These are phyloP conservation scores for Conticribra weissflogii DNA, from an alignment of 108 stramenopile species.

Conservation along the genomic window DNA sequence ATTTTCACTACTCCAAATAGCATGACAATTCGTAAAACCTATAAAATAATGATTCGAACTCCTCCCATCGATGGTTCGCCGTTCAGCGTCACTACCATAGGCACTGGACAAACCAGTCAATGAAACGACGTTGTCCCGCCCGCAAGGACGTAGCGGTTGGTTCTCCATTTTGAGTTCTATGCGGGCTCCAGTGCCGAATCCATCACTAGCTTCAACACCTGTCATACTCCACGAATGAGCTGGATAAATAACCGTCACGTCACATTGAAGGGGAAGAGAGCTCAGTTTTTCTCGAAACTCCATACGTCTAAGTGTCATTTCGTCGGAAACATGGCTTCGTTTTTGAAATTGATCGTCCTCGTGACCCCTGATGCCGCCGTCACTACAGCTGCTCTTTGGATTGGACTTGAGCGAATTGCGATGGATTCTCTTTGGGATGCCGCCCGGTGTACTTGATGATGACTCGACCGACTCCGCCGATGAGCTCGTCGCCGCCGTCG, in stretches of 20 bases:
- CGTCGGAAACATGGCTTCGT: background rate
- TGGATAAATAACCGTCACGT: conserved; percentile 17
- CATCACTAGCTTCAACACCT: background rate
- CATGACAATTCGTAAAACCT: conserved; percentile 25
- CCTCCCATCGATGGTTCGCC: too few relatives aligned
- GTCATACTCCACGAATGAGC: background rate
- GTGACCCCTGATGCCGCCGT: too few relatives aligned
- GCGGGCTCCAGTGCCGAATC: background rate
- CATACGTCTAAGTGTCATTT: background rate
- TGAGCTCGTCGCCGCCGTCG: too few relatives aligned
- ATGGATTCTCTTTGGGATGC: too few relatives aligned
- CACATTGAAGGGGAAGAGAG: conserved; percentile 41
- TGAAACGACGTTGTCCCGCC: conserved; percentile 15
- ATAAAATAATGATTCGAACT: too few relatives aligned
- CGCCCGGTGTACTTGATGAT: too few relatives aligned
- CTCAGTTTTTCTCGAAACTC: conserved; percentile 7
- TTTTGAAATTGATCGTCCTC: background rate
- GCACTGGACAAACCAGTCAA: background rate
- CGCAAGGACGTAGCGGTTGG: conserved; percentile 21
- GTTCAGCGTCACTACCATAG: background rate
- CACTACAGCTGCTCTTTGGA: too few relatives aligned
- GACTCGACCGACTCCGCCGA: too few relatives aligned
- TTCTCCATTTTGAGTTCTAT: background rate
- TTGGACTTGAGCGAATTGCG: too few relatives aligned
- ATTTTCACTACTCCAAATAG: background rate